Evolutionary conservation across 169 alveolate genomes (phyloP).

Genomic region (Plasmodium gonderi): DNA sequence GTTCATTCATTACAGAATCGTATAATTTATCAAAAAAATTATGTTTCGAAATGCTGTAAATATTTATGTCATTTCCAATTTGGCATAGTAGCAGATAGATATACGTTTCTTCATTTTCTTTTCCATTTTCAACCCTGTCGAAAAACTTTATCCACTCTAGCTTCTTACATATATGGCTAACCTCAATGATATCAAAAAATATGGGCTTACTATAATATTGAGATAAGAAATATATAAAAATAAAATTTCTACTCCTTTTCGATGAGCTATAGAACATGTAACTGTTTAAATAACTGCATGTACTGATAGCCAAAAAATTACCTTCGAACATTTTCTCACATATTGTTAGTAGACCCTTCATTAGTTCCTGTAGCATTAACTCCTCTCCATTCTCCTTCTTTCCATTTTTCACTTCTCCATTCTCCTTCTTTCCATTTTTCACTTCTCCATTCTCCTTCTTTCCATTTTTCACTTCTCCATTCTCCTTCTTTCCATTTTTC

Average conservation of each 20-base stretch:
- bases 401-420: background rate
- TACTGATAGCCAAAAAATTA: slow-evolving; percentile 20
- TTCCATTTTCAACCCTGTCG: background rate
- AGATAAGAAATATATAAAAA: slow-evolving; percentile 42
- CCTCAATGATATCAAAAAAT: slow-evolving; percentile 32
- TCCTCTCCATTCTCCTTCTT: background rate
- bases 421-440: background rate
- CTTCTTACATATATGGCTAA: slow-evolving; percentile 26
- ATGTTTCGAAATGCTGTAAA: slow-evolving; percentile 30
- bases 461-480: background rate
- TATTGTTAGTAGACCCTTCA: background rate
- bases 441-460: background rate
- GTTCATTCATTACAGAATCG: slow-evolving; percentile 1
- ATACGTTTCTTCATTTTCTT: background rate
- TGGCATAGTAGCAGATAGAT: slow-evolving; percentile 18
- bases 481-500: background rate
- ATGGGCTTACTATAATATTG: slow-evolving; percentile 5
- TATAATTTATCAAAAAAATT: slow-evolving; percentile 1
- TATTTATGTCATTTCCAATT: slow-evolving; percentile 20
- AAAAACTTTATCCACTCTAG: slow-evolving; percentile 42
- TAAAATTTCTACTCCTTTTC: slow-evolving; percentile 32
- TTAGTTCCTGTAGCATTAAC: background rate
- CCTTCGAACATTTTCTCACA: slow-evolving; percentile 26
- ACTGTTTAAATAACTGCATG: slow-evolving; percentile 46
- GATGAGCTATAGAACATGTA: background rate